phyloP scores from a whole-genome alignment of 164 flowering plant genomes.

The Warburgia ugandensis region DNA sequence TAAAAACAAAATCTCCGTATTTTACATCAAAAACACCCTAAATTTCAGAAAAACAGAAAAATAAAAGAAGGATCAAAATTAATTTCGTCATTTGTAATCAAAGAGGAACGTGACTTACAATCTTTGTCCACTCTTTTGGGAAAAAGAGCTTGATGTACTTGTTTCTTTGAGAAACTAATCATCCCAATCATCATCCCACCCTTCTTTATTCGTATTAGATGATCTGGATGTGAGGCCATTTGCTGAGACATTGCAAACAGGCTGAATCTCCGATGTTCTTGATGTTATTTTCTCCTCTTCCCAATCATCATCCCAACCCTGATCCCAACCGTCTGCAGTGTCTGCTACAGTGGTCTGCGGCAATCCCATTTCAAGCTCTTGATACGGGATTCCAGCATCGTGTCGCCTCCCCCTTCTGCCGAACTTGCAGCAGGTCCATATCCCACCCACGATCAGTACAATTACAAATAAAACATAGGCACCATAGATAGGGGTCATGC shows the following conservation, averaged over 20 bases:
- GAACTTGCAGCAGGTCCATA: conserved; percentile 49
- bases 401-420: conserved; percentile 21
- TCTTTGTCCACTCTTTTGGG: too few species aligned
- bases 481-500: conserved; percentile 47
- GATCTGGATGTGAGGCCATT: conserved; percentile 65
- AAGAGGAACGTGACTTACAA: too few species aligned
- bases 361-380: conserved; percentile 45
- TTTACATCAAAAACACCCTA: too few species aligned
- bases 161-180: conserved; percentile 26
- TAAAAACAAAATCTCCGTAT: too few species aligned
- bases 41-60: too few species aligned
- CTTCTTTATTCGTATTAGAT: conserved; percentile 51
- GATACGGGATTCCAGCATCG: conserved; percentile 33
- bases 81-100: too few species aligned
- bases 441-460: conserved; percentile 37
- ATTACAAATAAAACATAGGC: conserved; percentile 41
- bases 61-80: too few species aligned
- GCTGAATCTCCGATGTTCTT: conserved; percentile 31
- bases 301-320: conserved; percentile 87
- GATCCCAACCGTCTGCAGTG: conserved; percentile 61
- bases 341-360: conserved; percentile 25
- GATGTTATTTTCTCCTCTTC: conserved; percentile 43
- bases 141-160: background rate
- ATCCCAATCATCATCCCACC: conserved; percentile 71
- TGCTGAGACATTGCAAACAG: conserved; percentile 37